These are phyloP conservation scores for Boechera divaricarpa DNA, from an alignment of 345 rosid genomes.

Conservation along the genomic window DNA sequence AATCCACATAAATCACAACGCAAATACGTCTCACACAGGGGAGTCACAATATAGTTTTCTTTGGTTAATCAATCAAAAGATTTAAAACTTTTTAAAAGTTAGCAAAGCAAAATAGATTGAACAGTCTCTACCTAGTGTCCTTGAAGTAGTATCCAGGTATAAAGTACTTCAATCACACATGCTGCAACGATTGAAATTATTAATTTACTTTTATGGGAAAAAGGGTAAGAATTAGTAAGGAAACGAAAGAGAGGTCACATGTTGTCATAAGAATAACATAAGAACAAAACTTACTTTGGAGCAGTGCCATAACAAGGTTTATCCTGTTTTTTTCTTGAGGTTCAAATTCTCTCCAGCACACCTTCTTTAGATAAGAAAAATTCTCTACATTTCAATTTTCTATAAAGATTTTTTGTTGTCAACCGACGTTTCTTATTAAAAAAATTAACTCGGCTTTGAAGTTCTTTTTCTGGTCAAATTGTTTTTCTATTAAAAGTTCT, in stretches of 20 bases:
- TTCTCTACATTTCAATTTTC: constrained; percentile 31
- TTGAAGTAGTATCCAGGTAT: not conserved
- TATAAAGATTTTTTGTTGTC: not conserved
- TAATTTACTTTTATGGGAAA: not conserved
- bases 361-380: constrained; percentile 33
- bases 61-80: not conserved
- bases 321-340: constrained; percentile 43
- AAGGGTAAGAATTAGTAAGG: not conserved
- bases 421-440: not conserved
- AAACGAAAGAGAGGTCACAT: constrained; percentile 39
- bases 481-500: not conserved
- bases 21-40: not conserved
- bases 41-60: not conserved
- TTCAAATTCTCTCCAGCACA: constrained; percentile 37
- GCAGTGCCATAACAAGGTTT: constrained; percentile 42
- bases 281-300: constrained; percentile 48
- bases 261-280: constrained; percentile 43
- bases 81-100: not conserved
- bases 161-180: not conserved
- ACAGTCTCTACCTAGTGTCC: constrained; percentile 5
- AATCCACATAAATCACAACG: constrained; percentile 23
- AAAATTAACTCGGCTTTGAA: not conserved
- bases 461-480: not conserved
- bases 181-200: not conserved
- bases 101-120: not conserved